A percentile compares a stretch with the other conserved stretches of the same genome.
Evolutionary conservation across 2,329 filamentous ascomycete genomes (phyloP).

Genomic region (Colletotrichum liaoningense): DNA sequence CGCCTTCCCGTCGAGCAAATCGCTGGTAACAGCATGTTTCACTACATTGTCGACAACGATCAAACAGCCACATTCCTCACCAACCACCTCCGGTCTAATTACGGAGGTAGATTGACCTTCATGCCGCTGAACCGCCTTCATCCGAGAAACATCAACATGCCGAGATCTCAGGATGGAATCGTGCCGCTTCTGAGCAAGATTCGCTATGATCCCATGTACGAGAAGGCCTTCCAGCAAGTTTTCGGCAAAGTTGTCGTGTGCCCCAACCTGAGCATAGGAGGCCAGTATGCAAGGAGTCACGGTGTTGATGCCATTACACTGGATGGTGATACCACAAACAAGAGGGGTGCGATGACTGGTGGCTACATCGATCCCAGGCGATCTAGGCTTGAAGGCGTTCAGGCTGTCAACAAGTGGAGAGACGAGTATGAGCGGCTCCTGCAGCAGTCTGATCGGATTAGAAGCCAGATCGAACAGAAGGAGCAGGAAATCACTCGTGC

Average conservation of each 20-base stretch:
- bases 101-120: constrained; percentile 90
- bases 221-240: constrained; percentile 91
- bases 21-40: constrained; percentile 91
- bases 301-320: constrained; percentile 93
- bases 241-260: constrained; percentile 97
- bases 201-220: constrained; percentile 79
- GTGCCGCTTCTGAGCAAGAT: constrained; percentile 89
- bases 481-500: constrained; percentile 91
- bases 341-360: constrained; percentile 94
- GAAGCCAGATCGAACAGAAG: constrained; percentile 77
- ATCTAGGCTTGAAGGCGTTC: constrained; percentile 88
- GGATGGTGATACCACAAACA: constrained; percentile 94
- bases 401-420: constrained; percentile 79
- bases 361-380: constrained; percentile 89
- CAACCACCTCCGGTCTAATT: constrained; percentile 81
- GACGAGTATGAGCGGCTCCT: constrained; percentile 77
- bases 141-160: constrained; percentile 78
- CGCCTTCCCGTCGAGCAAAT: constrained; percentile 92
- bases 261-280: constrained; percentile 86
- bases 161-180: constrained; percentile 76
- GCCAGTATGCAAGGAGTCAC: constrained; percentile 92
- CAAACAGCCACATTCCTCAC: constrained; percentile 86
- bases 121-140: constrained; percentile 90
- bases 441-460: constrained; percentile 73
- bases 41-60: constrained; percentile 95